Conservation (phyloP, 2,329 filamentous ascomycete species). For the Paraphaeosphaeria sporulosa region DNA sequence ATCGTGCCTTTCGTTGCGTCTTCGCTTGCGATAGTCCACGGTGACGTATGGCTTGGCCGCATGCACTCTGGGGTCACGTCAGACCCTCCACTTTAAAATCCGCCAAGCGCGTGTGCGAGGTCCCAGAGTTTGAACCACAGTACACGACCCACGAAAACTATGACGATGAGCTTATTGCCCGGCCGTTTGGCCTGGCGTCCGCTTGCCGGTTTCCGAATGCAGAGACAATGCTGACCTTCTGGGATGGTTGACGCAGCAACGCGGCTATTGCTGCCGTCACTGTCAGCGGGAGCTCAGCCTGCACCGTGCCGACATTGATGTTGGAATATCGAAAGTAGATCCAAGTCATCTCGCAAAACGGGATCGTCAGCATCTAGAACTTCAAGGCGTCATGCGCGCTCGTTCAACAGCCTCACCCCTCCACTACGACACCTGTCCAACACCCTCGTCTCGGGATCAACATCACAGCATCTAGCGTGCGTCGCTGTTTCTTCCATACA, state of each 20-base stretch:
- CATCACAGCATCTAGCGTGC: background rate
- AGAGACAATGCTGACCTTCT: background rate
- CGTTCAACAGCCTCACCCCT: background rate
- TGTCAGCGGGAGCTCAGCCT: background rate
- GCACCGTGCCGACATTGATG: constrained; percentile 1
- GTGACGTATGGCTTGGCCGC: constrained; percentile 4
- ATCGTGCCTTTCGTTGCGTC: background rate
- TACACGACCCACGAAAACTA: background rate
- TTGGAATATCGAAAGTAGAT: background rate
- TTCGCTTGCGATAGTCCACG: background rate
- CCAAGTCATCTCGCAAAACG: background rate
- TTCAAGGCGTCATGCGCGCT: background rate
- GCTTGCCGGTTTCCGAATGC: background rate
- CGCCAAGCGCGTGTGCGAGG: background rate
- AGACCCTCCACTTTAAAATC: constrained; percentile 11
- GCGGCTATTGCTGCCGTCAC: background rate
- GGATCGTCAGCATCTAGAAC: constrained; percentile 2
- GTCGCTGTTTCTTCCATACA: background rate
- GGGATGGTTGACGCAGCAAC: background rate
- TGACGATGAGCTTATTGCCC: background rate
- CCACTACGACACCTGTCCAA: background rate
- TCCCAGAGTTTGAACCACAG: background rate
- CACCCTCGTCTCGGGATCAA: background rate
- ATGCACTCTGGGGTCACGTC: constrained; percentile 3
- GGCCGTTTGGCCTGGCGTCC: background rate